phyloP scores from a whole-genome alignment of 1,284 basidiomycete genomes.

The Sporisorium exsertum region DNA sequence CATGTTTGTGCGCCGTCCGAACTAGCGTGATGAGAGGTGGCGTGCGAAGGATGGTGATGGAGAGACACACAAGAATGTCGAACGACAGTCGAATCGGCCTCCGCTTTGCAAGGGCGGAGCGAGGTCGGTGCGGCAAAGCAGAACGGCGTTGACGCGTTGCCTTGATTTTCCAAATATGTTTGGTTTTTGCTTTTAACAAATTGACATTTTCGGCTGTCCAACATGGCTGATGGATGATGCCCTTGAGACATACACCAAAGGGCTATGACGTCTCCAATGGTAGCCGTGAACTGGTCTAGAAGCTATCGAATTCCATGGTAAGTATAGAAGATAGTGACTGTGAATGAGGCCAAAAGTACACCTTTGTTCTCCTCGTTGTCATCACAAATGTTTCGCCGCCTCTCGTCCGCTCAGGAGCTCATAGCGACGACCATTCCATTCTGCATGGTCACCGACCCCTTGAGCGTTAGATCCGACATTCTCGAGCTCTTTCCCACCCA shows the following conservation, averaged over 20 bases:
- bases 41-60: not conserved
- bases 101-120: not conserved
- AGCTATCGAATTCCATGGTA: too few species aligned
- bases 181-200: not conserved
- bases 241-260: too few species aligned
- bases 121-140: conserved; percentile 5
- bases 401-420: conserved; percentile 1
- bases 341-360: too few species aligned
- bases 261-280: too few species aligned
- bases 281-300: too few species aligned
- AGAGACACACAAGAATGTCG: not conserved
- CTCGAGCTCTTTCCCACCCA: conserved; percentile 43
- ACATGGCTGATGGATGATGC: not conserved
- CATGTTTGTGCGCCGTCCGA: too few species aligned
- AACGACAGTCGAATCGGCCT: conserved; percentile 5
- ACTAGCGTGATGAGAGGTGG: too few species aligned
- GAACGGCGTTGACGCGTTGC: not conserved
- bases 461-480: conserved; percentile 16
- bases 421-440: conserved; percentile 17
- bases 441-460: conserved; percentile 32
- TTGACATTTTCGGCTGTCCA: not conserved
- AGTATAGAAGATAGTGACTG: too few species aligned
- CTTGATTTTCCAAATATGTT: not conserved
- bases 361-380: too few species aligned
- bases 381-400: not conserved